These are phyloP conservation scores for Debaryomyces robertsiae DNA, from an alignment of 1,139 yeast genomes.

Conservation along the genomic window DNA sequence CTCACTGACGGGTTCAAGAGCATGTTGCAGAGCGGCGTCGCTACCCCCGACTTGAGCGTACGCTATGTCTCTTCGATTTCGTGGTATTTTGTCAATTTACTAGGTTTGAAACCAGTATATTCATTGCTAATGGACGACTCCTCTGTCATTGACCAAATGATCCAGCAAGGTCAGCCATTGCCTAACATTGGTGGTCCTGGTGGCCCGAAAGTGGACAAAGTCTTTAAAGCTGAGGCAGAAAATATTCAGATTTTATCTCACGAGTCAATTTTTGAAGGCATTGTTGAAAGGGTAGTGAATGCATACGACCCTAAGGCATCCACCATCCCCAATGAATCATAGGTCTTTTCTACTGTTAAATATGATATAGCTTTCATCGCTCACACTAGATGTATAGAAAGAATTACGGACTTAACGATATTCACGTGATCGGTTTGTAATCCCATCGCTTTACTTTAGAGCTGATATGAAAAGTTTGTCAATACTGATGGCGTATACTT, in stretches of 20 bases:
- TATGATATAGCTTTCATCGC: too few relatives aligned
- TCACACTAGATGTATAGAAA: background rate
- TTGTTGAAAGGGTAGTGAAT: constrained; percentile 60
- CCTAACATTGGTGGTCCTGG: constrained; percentile 56
- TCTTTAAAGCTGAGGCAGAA: constrained; percentile 74
- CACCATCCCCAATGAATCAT: too few relatives aligned
- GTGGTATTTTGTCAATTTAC: constrained; percentile 92
- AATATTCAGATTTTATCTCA: constrained; percentile 69
- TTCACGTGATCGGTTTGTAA: constrained; percentile 5
- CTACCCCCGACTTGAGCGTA: constrained; percentile 82
- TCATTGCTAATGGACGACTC: constrained; percentile 66
- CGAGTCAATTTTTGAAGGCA: constrained; percentile 54
- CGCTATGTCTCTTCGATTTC: constrained; percentile 95
- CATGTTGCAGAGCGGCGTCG: constrained; percentile 88
- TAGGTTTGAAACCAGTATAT: constrained; percentile 84
- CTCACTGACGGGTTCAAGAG: constrained; percentile 85
- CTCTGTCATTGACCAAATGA: constrained; percentile 50
- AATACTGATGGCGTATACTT: too few relatives aligned
- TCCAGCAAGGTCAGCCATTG: constrained; percentile 48
- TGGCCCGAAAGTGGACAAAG: constrained; percentile 58
- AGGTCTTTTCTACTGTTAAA: too few relatives aligned
- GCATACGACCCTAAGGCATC: too few relatives aligned
- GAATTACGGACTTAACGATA: background rate
- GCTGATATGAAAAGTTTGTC: background rate
- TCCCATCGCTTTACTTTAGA: constrained; percentile 10